These are phyloP conservation scores for Fusarium mundagurra DNA, from an alignment of 2,329 filamentous ascomycete species.

Conservation along the genomic window DNA sequence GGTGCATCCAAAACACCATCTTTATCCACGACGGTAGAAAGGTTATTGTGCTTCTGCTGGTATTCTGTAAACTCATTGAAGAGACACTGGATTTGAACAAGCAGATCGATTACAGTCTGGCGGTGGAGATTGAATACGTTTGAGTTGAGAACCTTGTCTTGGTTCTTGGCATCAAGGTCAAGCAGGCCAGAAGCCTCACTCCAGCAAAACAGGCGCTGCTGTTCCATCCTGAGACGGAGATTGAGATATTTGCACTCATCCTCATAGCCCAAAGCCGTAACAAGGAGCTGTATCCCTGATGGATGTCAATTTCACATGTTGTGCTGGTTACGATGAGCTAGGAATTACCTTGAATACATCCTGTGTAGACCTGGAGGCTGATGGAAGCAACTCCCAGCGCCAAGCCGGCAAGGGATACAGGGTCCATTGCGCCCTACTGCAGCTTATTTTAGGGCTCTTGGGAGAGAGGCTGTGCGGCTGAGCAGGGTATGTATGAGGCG, in stretches of 20 bases:
- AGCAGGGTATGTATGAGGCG: background rate
- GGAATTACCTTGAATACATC: slow-evolving; percentile 55
- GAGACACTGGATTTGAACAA: slow-evolving; percentile 58
- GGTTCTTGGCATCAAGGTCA: slow-evolving; percentile 54
- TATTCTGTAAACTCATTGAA: slow-evolving; percentile 58
- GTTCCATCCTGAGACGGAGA: slow-evolving; percentile 59
- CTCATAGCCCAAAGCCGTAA: slow-evolving; percentile 59
- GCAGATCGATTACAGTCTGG: slow-evolving; percentile 59
- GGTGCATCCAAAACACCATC: slow-evolving; percentile 50
- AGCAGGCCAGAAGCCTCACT: slow-evolving; percentile 60
- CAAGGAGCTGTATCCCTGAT: slow-evolving; percentile 57
- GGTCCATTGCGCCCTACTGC: slow-evolving; percentile 50
- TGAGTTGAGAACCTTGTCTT: slow-evolving; percentile 55
- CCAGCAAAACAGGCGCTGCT: slow-evolving; percentile 61
- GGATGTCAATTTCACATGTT: background rate
- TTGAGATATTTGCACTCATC: slow-evolving; percentile 60
- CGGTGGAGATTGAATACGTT: slow-evolving; percentile 60
- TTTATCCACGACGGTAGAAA: slow-evolving; percentile 48
- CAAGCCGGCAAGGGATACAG: slow-evolving; percentile 54
- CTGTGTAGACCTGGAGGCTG: slow-evolving; percentile 57
- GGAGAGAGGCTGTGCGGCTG: slow-evolving; percentile 11
- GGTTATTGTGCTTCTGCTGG: slow-evolving; percentile 52
- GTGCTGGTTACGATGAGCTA: background rate
- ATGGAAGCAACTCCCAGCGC: slow-evolving; percentile 57
- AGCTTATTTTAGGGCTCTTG: slow-evolving; percentile 1